These are phyloP conservation scores for Pulveroboletus sp. DNA, from an alignment of 768 basidiomycete genomes.

Conservation along the genomic window DNA sequence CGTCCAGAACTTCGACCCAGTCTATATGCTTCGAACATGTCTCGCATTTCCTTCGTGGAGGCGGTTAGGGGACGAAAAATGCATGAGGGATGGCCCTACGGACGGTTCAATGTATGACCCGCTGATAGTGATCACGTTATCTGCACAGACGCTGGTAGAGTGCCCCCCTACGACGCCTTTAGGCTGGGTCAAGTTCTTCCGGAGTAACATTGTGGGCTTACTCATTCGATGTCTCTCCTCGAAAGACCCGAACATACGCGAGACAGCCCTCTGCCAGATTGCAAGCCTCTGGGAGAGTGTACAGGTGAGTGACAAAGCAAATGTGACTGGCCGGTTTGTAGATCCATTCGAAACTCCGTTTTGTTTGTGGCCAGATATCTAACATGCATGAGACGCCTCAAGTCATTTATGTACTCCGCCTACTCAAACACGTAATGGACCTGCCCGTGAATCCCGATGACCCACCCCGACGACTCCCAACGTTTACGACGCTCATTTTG, in stretches of 20 bases:
- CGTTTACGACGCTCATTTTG: slow-evolving; percentile 76
- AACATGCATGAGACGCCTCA: slow-evolving; percentile 78
- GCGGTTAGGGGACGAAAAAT: slow-evolving; percentile 37
- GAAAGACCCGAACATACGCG: slow-evolving; percentile 54
- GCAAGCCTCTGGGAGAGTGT: slow-evolving; percentile 55
- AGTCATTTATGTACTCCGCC: slow-evolving; percentile 63
- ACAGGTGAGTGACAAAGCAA: slow-evolving; percentile 43
- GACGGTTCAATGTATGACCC: slow-evolving; percentile 70
- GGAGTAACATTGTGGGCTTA: slow-evolving; percentile 73
- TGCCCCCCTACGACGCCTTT: slow-evolving; percentile 52
- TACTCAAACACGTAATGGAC: slow-evolving; percentile 17
- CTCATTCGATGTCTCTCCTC: slow-evolving; percentile 70
- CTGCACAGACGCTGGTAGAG: slow-evolving; percentile 59
- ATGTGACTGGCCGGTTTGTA: neutral
- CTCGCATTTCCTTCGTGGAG: slow-evolving; percentile 68
- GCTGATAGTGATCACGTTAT: slow-evolving; percentile 64
- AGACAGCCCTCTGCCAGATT: slow-evolving; percentile 57
- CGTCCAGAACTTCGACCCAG: slow-evolving; percentile 65
- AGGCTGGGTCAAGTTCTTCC: slow-evolving; percentile 80
- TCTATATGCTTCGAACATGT: slow-evolving; percentile 63
- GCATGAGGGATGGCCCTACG: slow-evolving; percentile 18
- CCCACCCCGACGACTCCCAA: slow-evolving; percentile 56
- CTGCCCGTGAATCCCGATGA: slow-evolving; percentile 42
- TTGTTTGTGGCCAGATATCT: slow-evolving; percentile 36
- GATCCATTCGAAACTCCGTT: neutral